Conservation (phyloP, 1,139 yeast species). For the Eremothecium sinecaudum region DNA sequence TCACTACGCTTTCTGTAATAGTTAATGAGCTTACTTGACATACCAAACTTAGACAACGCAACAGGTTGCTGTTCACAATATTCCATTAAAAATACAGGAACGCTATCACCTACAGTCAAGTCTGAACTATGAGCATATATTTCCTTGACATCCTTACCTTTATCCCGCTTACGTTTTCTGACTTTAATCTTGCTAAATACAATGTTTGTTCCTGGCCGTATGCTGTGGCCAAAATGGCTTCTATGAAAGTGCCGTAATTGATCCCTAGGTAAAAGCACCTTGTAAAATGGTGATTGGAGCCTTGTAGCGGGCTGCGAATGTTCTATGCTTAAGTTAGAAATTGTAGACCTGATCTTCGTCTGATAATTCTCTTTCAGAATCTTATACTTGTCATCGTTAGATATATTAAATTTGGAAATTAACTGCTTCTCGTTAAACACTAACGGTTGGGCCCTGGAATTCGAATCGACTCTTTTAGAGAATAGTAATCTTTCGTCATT, state of each 20-base stretch:
- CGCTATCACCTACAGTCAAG: conserved; percentile 75
- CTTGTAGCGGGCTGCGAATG: conserved; percentile 84
- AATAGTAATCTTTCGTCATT: conserved; percentile 77
- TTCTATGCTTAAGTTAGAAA: conserved; percentile 84
- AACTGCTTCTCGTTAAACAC: conserved; percentile 30
- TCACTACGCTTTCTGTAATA: conserved; percentile 79
- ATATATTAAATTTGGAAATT: conserved; percentile 58
- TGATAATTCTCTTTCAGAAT: conserved; percentile 76
- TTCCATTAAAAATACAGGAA: conserved; percentile 69
- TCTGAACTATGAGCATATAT: conserved; percentile 64
- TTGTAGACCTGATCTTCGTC: conserved; percentile 84
- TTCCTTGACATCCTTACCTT: conserved; percentile 71
- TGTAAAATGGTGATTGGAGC: conserved; percentile 85
- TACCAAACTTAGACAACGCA: conserved; percentile 80
- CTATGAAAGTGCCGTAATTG: conserved; percentile 78
- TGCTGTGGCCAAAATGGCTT: conserved; percentile 48
- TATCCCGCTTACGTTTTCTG: conserved; percentile 86
- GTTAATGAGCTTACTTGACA: conserved; percentile 90
- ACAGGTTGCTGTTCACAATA: conserved; percentile 86
- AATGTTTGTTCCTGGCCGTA: conserved; percentile 70
- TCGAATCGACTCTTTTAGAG: conserved; percentile 29
- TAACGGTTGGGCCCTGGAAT: conserved; percentile 12
- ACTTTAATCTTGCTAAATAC: conserved; percentile 65
- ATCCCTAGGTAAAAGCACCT: conserved; percentile 59
- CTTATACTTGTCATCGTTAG: conserved; percentile 84